A percentile compares a stretch with the other conserved stretches of the same genome.
These are phyloP conservation scores for Aspergillus japonicus DNA, from an alignment of 2,329 filamentous ascomycete species.

Conservation along the genomic window DNA sequence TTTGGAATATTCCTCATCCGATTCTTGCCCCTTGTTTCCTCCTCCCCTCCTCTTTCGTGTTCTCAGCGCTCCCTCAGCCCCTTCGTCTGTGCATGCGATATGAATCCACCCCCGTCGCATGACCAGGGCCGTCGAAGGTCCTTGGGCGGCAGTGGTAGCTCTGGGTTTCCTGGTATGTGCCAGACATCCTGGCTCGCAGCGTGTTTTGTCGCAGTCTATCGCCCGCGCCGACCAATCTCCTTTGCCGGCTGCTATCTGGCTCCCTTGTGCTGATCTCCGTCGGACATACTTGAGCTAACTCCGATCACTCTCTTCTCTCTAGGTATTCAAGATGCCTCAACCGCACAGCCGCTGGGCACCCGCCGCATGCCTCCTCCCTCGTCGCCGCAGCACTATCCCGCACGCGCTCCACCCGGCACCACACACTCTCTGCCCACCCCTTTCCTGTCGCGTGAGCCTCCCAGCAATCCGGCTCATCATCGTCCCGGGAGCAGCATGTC, in stretches of 20 bases:
- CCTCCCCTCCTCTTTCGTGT: constrained; percentile 2
- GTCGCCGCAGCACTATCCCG: constrained; percentile 49
- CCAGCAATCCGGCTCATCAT: constrained; percentile 52
- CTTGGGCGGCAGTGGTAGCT: constrained; percentile 37
- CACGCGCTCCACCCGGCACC: constrained; percentile 42
- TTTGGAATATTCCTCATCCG: not conserved
- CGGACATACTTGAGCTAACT: constrained; percentile 13
- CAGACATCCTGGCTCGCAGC: constrained; percentile 12
- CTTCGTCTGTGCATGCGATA: constrained; percentile 27
- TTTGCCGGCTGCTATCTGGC: not conserved
- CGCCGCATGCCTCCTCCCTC: constrained; percentile 54
- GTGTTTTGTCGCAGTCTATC: not conserved
- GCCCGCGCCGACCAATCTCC: not conserved
- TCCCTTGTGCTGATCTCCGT: not conserved
- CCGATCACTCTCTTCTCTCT: not conserved
- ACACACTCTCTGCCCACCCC: constrained; percentile 40
- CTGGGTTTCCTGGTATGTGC: constrained; percentile 40
- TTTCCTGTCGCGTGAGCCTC: constrained; percentile 54
- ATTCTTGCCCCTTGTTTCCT: constrained; percentile 8
- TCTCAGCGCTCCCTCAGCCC: constrained; percentile 6
- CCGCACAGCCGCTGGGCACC: constrained; percentile 36
- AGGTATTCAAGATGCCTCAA: constrained; percentile 33
- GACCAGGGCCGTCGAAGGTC: constrained; percentile 37
- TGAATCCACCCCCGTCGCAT: constrained; percentile 36
- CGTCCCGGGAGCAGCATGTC: constrained; percentile 67